Conservation (phyloP, 139 green algal species). For the Edaphochlamys debaryana region DNA sequence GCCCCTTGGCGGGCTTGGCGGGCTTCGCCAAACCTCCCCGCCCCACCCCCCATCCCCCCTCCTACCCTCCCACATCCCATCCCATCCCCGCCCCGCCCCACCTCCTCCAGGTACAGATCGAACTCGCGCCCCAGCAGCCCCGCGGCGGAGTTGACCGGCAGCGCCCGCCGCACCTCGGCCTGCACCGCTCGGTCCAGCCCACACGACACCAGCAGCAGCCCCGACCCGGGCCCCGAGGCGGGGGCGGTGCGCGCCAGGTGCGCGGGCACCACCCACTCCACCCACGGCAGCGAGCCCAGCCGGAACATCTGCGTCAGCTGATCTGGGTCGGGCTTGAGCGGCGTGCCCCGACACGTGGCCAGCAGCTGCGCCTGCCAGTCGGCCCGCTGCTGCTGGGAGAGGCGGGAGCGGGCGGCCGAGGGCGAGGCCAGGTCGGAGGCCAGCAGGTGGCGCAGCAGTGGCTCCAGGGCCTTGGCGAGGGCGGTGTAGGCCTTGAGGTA, state of each 20-base stretch:
- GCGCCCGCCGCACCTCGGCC: background rate
- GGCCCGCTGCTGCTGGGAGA: background rate
- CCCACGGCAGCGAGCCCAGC: constrained; percentile 25
- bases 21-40: too few species aligned
- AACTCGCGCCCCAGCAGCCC: constrained; percentile 21
- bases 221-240: background rate
- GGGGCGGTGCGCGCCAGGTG: constrained; percentile 16
- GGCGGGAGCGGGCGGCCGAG: background rate
- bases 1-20: too few species aligned
- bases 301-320: constrained; percentile 15
- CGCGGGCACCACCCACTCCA: constrained; percentile 22
- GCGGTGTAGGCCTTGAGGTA: constrained; percentile 39
- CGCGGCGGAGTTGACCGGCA: too few species aligned
- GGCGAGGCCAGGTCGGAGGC: background rate
- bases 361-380: constrained; percentile 1
- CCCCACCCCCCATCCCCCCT: too few species aligned
- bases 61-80: too few species aligned
- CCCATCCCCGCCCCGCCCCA: background rate
- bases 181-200: constrained; percentile 1
- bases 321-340: constrained; percentile 22
- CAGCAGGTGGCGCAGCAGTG: background rate
- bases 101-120: constrained; percentile 29
- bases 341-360: constrained; percentile 1
- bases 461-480: constrained; percentile 31
- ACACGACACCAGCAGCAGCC: constrained; percentile 21